Evolutionary conservation across 2,329 filamentous ascomycete genomes (phyloP), one percentile per base, ranked within the genome.

Genomic region (Drechslerella dactyloides): DNA sequence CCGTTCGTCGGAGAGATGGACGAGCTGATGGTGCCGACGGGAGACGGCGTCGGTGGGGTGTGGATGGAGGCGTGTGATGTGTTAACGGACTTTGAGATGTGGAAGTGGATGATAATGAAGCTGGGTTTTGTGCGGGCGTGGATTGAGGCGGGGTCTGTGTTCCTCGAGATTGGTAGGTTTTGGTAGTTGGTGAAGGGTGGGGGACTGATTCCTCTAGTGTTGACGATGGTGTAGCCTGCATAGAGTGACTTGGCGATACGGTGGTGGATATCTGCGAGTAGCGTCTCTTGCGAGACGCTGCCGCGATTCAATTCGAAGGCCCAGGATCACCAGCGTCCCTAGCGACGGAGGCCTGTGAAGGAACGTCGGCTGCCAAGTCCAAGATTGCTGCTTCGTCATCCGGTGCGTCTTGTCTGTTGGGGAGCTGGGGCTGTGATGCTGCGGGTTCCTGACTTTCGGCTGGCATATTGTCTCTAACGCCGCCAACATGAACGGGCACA

Each of bases 221-320:
- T 53, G 68, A 72, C 42, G 54, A 72, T 19, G 60, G 55, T 56
- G 60, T 61, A 21, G 33, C 37, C 60, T 72, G 61, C 50, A 56
- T 56, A 13, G 60, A 61, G 11, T 51, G 35, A 35, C 51, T 24
- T 21, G 64, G 68, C 35, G 68, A 61, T 42, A 50, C 64, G 30
- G 51, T 40, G n/a, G 60, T 56, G 52, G 54, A 63, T 59, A 72
- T 65, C 23, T 72, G 60, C 11, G 68, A 72, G 68, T 72, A 72
- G 60, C 68, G 60, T 37, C 68, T 72, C 60, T 72, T 72, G 13
- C 60, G 68, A 53, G 68, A 72, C 55, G 60, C 68, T 35, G 40
- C 68, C 60, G 40, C 68, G 68, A 35, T 72, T 72, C 68, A 72
- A 72, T 65, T 60, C 17, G 68, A 65, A 65, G 55, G 42, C 13